phyloP scores from a whole-genome alignment of 192 early-diverging fungal species.

The Fimicolochytrium jonesii region DNA sequence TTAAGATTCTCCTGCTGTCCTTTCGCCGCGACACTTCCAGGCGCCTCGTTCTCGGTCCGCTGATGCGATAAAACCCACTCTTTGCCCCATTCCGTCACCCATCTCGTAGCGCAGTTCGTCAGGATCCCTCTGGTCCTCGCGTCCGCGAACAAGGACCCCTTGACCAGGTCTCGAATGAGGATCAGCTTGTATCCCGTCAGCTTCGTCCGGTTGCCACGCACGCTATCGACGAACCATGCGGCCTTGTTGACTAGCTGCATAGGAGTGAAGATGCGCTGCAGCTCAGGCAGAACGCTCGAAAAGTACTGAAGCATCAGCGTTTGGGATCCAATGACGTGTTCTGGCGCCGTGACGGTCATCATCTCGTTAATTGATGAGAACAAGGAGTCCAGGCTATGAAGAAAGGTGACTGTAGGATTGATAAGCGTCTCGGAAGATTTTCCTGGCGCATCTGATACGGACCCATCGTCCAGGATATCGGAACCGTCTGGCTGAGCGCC shows the following conservation, averaged over 20 bases:
- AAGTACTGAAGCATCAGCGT: conserved; percentile 49
- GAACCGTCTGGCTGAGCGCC: too few species aligned
- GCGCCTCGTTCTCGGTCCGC: neutral
- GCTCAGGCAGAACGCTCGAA: conserved; percentile 38
- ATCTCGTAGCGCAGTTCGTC: conserved; percentile 27
- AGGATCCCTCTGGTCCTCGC: conserved; percentile 24
- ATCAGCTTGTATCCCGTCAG: conserved; percentile 34
- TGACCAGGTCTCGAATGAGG: conserved; percentile 34
- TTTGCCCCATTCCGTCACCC: conserved; percentile 32
- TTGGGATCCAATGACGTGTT: conserved; percentile 55
- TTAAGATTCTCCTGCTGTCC: conserved; percentile 30
- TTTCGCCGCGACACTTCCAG: neutral
- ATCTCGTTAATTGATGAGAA: conserved; percentile 43
- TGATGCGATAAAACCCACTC: conserved; percentile 18
- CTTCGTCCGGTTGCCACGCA: conserved; percentile 22
- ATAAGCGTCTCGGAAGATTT: too few species aligned
- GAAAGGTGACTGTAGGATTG: conserved; percentile 36
- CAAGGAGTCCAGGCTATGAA: conserved; percentile 38
- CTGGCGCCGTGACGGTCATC: conserved; percentile 51
- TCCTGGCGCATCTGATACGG: too few species aligned
- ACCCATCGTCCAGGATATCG: too few species aligned
- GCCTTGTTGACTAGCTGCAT: conserved; percentile 26
- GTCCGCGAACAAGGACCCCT: conserved; percentile 35
- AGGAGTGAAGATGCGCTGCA: conserved; percentile 27
- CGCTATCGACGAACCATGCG: conserved; percentile 32